These are phyloP conservation scores for Botrytis galanthina DNA, from an alignment of 2,329 filamentous ascomycete species.

Conservation along the genomic window DNA sequence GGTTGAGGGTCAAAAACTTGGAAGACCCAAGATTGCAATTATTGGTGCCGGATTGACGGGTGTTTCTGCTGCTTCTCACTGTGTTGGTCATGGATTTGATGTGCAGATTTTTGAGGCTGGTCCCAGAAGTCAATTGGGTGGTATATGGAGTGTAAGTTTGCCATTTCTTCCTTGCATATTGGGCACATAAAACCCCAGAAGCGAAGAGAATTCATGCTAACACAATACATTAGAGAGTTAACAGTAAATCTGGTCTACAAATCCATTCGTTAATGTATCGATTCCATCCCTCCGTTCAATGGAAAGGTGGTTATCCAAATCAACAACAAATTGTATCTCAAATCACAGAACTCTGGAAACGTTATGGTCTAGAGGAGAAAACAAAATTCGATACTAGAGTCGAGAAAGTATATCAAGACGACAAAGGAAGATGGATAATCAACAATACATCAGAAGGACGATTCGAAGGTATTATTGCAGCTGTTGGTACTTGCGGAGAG, in stretches of 20 bases:
- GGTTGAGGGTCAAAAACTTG: conserved; percentile 53
- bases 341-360: conserved; percentile 70
- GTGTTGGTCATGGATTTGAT: conserved; percentile 82
- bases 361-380: conserved; percentile 66
- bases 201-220: neutral
- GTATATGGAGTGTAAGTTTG: conserved; percentile 71
- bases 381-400: conserved; percentile 72
- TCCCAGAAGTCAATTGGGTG: conserved; percentile 63
- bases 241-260: conserved; percentile 77
- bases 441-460: conserved; percentile 67
- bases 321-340: conserved; percentile 73
- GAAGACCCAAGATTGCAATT: conserved; percentile 64
- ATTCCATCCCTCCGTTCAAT: conserved; percentile 77
- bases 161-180: neutral
- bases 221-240: conserved; percentile 57
- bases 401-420: conserved; percentile 66
- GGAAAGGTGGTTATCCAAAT: conserved; percentile 73
- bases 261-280: conserved; percentile 87
- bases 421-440: conserved; percentile 71
- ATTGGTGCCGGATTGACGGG: conserved; percentile 72
- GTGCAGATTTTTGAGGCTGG: conserved; percentile 76
- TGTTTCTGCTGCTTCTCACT: conserved; percentile 77
- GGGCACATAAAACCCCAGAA: neutral
- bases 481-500: conserved; percentile 77
- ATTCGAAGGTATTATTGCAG: conserved; percentile 77